These are phyloP conservation scores for Rhododendron vialii DNA, from an alignment of 148 eudicot genomes.

Conservation along the genomic window DNA sequence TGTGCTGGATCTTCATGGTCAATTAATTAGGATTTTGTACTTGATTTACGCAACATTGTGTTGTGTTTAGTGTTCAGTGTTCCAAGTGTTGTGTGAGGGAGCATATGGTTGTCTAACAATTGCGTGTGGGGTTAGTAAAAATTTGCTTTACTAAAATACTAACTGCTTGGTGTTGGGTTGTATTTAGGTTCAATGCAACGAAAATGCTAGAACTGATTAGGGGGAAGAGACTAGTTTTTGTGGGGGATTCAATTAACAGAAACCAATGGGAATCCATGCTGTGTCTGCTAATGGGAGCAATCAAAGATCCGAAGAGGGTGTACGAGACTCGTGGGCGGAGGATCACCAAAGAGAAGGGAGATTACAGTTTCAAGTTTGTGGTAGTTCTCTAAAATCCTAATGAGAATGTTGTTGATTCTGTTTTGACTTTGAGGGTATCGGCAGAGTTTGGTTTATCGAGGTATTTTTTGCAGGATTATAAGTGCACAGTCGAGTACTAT, in stretches of 20 bases:
- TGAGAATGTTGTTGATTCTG: not conserved
- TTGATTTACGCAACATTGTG: not conserved
- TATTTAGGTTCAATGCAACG: constrained; percentile 73
- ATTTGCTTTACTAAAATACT: not conserved
- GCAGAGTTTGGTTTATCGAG: not conserved
- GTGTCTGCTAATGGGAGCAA: constrained; percentile 73
- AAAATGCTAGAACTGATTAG: constrained; percentile 72
- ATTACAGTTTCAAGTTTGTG: constrained; percentile 79
- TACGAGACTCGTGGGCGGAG: constrained; percentile 78
- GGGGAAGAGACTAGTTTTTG: constrained; percentile 88
- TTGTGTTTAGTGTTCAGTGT: not conserved
- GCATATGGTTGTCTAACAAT: not conserved
- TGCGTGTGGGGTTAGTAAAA: constrained; percentile 1
- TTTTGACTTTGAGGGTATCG: not conserved
- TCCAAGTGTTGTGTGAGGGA: not conserved
- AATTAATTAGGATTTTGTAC: not conserved
- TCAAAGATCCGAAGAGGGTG: constrained; percentile 76
- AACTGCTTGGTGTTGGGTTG: not conserved
- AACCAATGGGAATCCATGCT: constrained; percentile 98
- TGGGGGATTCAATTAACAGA: constrained; percentile 90
- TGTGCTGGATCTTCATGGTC: not conserved
- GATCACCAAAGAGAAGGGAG: constrained; percentile 73
- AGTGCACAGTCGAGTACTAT: constrained; percentile 83
- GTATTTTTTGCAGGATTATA: constrained; percentile 61
- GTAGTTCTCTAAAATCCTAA: constrained; percentile 24